phyloP scores from a whole-genome alignment of 2,329 filamentous ascomycete genomes.

The Microdochium bolleyi region DNA sequence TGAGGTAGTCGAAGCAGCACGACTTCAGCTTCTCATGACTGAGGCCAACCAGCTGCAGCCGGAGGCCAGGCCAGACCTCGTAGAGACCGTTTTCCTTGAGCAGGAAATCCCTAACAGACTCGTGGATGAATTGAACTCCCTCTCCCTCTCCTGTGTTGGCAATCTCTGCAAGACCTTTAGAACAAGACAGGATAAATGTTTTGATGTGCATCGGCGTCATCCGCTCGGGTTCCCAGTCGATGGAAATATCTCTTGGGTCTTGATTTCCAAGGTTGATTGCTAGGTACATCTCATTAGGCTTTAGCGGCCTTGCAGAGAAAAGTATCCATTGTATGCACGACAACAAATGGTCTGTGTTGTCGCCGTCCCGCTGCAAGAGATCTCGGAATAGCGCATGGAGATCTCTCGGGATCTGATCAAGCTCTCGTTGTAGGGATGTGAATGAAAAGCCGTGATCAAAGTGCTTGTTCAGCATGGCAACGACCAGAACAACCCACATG shows the following conservation, averaged over 20 bases:
- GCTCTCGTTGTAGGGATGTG: slow-evolving; percentile 15
- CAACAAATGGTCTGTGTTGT: slow-evolving; percentile 28
- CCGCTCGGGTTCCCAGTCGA: slow-evolving; percentile 1
- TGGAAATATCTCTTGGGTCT: slow-evolving; percentile 3
- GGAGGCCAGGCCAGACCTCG: slow-evolving; percentile 20
- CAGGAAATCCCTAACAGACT: slow-evolving; percentile 40
- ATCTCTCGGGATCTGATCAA: slow-evolving; percentile 25
- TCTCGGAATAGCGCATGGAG: slow-evolving; percentile 41
- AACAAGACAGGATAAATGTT: slow-evolving; percentile 28
- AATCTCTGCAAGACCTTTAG: slow-evolving; percentile 41
- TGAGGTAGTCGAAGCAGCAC: slow-evolving; percentile 33
- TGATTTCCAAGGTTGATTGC: slow-evolving; percentile 16
- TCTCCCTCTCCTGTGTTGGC: slow-evolving; percentile 18
- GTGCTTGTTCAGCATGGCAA: slow-evolving; percentile 27
- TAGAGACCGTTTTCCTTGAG: slow-evolving; percentile 23
- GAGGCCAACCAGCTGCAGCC: slow-evolving; percentile 17
- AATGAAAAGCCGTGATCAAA: slow-evolving; percentile 14
- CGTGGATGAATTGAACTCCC: slow-evolving; percentile 47
- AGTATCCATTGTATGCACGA: slow-evolving; percentile 46
- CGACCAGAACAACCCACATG: slow-evolving; percentile 32
- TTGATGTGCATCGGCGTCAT: slow-evolving; percentile 8
- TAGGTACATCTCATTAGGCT: slow-evolving; percentile 34
- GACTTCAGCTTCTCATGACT: slow-evolving; percentile 36
- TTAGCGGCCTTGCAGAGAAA: slow-evolving; percentile 34
- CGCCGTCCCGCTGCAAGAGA: slow-evolving; percentile 37